Percentiles rank a stretch among this genome's conserved stretches.
Conservation (phyloP, 768 basidiomycete genomes). For the Ramaria rubella region DNA sequence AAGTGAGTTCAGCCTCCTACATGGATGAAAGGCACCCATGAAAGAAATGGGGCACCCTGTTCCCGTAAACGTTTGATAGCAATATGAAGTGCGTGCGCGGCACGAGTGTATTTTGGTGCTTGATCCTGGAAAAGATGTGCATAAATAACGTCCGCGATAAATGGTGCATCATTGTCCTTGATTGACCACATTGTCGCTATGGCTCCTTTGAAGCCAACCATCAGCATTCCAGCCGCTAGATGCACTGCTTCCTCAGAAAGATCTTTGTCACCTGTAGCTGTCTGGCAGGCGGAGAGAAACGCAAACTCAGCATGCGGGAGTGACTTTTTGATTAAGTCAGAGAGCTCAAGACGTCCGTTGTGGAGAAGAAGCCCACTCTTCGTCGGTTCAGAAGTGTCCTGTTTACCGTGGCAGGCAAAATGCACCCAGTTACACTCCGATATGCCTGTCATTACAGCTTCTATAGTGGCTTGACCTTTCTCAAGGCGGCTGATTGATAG, state of each 20-base stretch:
- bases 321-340: slow-evolving; percentile 20
- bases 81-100: neutral
- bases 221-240: slow-evolving; percentile 37
- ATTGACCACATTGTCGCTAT: slow-evolving; percentile 42
- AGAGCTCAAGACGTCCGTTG: slow-evolving; percentile 22
- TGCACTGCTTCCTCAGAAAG: slow-evolving; percentile 35
- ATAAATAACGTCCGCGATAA: slow-evolving; percentile 30
- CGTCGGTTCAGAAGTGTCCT: slow-evolving; percentile 20
- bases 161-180: slow-evolving; percentile 30
- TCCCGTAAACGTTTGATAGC: neutral
- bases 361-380: slow-evolving; percentile 23
- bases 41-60: too few species aligned
- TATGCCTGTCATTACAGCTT: slow-evolving; percentile 11
- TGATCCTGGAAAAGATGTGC: neutral
- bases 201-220: slow-evolving; percentile 26
- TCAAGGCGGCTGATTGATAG: neutral
- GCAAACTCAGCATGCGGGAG: slow-evolving; percentile 27
- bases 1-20: neutral
- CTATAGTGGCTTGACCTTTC: slow-evolving; percentile 4
- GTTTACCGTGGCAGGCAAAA: slow-evolving; percentile 24
- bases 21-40: neutral
- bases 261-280: slow-evolving; percentile 29
- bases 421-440: slow-evolving; percentile 19
- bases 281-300: slow-evolving; percentile 44
- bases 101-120: neutral